Percentiles rank a stretch among this genome's conserved stretches.
Conservation (phyloP, 768 basidiomycete genomes). For the Pulveroboletus sp. region DNA sequence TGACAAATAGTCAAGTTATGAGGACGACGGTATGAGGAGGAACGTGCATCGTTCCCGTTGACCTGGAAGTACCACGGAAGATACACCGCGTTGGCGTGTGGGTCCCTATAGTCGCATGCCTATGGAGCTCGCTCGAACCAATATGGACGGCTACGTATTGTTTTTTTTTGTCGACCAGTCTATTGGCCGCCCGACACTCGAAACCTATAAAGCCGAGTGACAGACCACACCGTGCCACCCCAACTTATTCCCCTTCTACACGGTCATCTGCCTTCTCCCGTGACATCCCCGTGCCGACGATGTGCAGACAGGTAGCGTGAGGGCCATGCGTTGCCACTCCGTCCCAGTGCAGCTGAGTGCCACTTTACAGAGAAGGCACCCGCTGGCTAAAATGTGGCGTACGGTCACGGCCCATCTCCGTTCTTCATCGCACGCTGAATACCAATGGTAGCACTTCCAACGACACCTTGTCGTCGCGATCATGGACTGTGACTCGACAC, state of each 20-base stretch:
- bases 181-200: constrained; percentile 20
- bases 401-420: constrained; percentile 21
- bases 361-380: constrained; percentile 60
- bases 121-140: constrained; percentile 22
- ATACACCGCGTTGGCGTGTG: constrained; percentile 26
- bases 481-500: constrained; percentile 63
- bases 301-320: constrained; percentile 78
- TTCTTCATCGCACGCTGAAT: background rate
- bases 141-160: constrained; percentile 27
- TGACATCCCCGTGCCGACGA: constrained; percentile 23
- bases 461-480: constrained; percentile 70
- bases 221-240: constrained; percentile 3
- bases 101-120: constrained; percentile 22
- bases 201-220: constrained; percentile 28
- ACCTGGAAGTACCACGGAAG: constrained; percentile 17
- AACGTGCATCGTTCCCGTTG: constrained; percentile 16
- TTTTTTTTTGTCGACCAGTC: constrained; percentile 19
- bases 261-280: constrained; percentile 1
- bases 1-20: constrained; percentile 22
- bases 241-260: constrained; percentile 12
- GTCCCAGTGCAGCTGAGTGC: background rate
- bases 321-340: constrained; percentile 25
- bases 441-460: constrained; percentile 63
- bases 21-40: constrained; percentile 3
- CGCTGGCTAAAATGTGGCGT: constrained; percentile 71